Conservation (phyloP, 495 filamentous ascomycete genomes). For the Penicillium atrosanguineum region DNA sequence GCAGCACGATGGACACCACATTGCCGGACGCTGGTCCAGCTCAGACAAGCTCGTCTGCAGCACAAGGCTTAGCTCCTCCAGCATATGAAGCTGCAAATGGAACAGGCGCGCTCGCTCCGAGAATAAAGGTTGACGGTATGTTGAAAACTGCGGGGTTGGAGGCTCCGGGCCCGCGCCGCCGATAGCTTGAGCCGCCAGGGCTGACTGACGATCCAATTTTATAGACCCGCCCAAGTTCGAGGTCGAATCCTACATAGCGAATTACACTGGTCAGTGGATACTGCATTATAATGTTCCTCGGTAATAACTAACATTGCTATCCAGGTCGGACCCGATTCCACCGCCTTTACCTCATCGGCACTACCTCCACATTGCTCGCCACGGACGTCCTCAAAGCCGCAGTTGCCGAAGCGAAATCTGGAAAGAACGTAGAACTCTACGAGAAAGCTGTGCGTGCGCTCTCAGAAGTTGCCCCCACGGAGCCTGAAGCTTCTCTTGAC, state of each 20-base stretch:
- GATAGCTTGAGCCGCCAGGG: neutral
- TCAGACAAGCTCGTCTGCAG: constrained; percentile 9
- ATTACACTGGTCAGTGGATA: constrained; percentile 70
- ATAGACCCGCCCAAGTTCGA: constrained; percentile 86
- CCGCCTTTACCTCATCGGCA: constrained; percentile 77
- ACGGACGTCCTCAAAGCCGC: constrained; percentile 79
- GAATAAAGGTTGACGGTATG: constrained; percentile 34
- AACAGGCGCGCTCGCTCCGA: constrained; percentile 3
- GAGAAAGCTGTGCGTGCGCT: constrained; percentile 64
- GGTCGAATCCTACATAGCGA: constrained; percentile 85
- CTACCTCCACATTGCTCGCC: constrained; percentile 70
- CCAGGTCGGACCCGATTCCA: constrained; percentile 65
- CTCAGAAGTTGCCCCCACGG: constrained; percentile 57
- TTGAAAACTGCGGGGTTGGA: constrained; percentile 6
- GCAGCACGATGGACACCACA: constrained; percentile 24
- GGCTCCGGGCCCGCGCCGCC: neutral
- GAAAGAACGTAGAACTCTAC: constrained; percentile 72
- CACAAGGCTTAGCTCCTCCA: neutral
- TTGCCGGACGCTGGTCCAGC: constrained; percentile 27
- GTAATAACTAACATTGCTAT: neutral
- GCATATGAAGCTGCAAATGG: neutral
- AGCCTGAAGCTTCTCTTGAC: constrained; percentile 66
- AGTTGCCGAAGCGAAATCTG: constrained; percentile 70
- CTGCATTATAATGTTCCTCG: neutral
- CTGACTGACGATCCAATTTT: constrained; percentile 4